Evolutionary conservation across 331 rosid species (phyloP), one percentile per base, ranked within the genome.

Genomic region (Quercus phellos): DNA sequence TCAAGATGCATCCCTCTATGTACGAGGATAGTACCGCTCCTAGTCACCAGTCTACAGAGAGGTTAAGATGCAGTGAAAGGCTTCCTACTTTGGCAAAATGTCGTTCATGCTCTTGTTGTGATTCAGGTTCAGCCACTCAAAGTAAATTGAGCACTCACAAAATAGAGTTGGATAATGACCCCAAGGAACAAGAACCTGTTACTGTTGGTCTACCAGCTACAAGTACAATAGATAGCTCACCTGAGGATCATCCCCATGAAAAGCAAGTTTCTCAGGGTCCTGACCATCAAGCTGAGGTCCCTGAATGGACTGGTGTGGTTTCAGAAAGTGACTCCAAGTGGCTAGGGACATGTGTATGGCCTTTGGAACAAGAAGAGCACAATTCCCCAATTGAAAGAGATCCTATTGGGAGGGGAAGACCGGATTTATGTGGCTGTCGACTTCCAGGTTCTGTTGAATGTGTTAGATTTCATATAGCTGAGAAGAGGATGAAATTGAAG

Each of bases 401-500:
- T 80, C 43, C 76, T 67, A 68, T 78, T 34, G 90, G 89, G 68
- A 82, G 68, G 78, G 91, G 86, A 82, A 90, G 94, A 81, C 86
- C 58, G 27, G 85, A 83, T 32, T 68, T 74, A 21, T 94, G 99
- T 80, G 55, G 80, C 79, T 94, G 99, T 60, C n/a, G 46, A 4
- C 32, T 80, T 80, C 86, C 76, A 75, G 90, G 94, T 84, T 88
- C 99, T 63, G 92, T 91, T 66, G 85, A 83, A 67, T 94, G 99
- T 80, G 64, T 85, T 66, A 88, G 99, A 83, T 90, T 92, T 84
- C 99, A 92, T 83, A 85, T 92, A 59, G 91, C 93, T 24, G 99
- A 94, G 85, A 89, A 79, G 19, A 86, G 90, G 89, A 81, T 88
- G 90, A 90, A 84, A 81, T 72, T 94, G 86, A 90, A 83, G 85